Conservation (phyloP, 2,329 filamentous ascomycete genomes). For the Calonectria pseudoreteaudii region DNA sequence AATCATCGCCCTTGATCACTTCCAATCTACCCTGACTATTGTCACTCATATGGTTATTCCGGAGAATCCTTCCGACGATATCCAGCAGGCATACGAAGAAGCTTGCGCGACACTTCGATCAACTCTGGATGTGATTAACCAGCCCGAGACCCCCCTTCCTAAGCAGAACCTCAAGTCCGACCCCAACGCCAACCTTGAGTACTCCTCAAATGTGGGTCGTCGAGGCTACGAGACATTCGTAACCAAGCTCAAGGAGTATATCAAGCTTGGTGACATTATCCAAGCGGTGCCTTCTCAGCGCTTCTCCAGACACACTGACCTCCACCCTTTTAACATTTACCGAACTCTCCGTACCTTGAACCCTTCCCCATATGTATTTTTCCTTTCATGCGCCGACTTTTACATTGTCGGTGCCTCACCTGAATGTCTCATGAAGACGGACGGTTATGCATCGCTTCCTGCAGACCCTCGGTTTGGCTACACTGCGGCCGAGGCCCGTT, state of each 20-base stretch:
- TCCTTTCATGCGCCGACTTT: conserved; percentile 90
- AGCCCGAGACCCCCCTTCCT: conserved; percentile 81
- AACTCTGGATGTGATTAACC: conserved; percentile 76
- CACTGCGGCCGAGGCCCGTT: conserved; percentile 55
- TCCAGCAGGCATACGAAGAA: conserved; percentile 61
- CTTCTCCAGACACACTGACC: conserved; percentile 85
- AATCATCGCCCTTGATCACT: conserved; percentile 93
- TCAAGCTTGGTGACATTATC: conserved; percentile 92
- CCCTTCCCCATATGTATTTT: conserved; percentile 97
- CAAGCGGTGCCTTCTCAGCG: conserved; percentile 96
- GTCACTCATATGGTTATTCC: conserved; percentile 89
- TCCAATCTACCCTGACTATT: conserved; percentile 92
- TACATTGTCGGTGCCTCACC: conserved; percentile 96
- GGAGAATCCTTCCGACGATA: conserved; percentile 56
- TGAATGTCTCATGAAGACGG: conserved; percentile 88
- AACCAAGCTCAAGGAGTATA: conserved; percentile 87
- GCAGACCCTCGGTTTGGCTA: conserved; percentile 42
- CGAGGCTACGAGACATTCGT: conserved; percentile 94
- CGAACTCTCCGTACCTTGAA: conserved; percentile 96
- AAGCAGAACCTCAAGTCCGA: conserved; percentile 68
- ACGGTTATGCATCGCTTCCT: conserved; percentile 40
- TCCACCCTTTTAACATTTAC: conserved; percentile 99
- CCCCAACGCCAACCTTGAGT: conserved; percentile 79
- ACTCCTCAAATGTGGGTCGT: conserved; percentile 91
- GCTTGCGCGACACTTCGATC: conserved; percentile 72